These are phyloP conservation scores for Urtica urens DNA, from an alignment of 306 rosid species.

Conservation along the genomic window DNA sequence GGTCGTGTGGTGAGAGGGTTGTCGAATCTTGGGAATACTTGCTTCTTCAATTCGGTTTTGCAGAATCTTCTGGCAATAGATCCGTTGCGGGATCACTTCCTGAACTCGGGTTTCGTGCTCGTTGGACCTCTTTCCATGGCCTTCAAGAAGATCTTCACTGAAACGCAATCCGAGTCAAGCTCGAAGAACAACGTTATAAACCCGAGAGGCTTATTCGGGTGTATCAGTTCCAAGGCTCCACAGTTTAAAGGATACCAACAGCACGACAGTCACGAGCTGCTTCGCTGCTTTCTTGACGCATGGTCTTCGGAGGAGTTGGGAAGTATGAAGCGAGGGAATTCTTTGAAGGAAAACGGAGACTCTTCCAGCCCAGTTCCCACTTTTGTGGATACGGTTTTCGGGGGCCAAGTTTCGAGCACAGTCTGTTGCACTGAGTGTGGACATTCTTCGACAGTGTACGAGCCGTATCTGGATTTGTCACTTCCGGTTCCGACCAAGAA, in stretches of 20 bases:
- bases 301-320: constrained; percentile 64
- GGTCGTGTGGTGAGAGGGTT: constrained; percentile 62
- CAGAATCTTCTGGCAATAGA: constrained; percentile 78
- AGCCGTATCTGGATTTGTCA: constrained; percentile 86
- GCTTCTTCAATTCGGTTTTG: constrained; percentile 85
- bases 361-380: constrained; percentile 37
- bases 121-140: constrained; percentile 59
- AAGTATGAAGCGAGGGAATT: constrained; percentile 35
- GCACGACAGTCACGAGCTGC: constrained; percentile 95
- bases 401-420: constrained; percentile 83
- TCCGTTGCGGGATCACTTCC: constrained; percentile 45
- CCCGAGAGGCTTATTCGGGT: constrained; percentile 76
- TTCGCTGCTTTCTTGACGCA: constrained; percentile 77
- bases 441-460: constrained; percentile 76
- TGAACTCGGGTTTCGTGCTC: constrained; percentile 42
- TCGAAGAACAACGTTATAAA: constrained; percentile 43
- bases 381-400: constrained; percentile 66
- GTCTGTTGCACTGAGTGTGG: constrained; percentile 74
- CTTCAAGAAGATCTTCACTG: constrained; percentile 62
- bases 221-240: constrained; percentile 71
- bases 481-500: constrained; percentile 83
- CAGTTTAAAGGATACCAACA: constrained; percentile 89
- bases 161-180: constrained; percentile 50
- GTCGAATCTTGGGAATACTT: constrained; percentile 87
- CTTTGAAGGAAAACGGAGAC: constrained; percentile 32